Conservation (phyloP, 768 basidiomycete species). For the Mycena filopes region DNA sequence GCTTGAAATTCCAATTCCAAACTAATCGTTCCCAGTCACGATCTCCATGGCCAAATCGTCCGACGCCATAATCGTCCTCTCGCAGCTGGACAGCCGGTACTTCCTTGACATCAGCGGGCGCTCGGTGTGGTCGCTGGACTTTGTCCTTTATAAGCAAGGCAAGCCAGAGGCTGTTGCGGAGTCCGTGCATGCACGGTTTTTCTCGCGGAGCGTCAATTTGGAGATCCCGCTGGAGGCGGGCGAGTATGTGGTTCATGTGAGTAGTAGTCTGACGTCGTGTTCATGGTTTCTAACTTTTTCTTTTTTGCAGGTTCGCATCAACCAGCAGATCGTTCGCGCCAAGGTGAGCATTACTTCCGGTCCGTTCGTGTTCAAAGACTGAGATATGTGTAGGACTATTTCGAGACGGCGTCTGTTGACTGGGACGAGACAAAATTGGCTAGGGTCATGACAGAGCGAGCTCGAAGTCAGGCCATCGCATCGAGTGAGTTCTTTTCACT, state of each 20-base stretch:
- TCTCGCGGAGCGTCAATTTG: constrained; percentile 49
- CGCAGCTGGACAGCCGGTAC: constrained; percentile 57
- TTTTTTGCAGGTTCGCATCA: constrained; percentile 29
- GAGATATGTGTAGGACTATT: constrained; percentile 40
- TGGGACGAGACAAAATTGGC: constrained; percentile 46
- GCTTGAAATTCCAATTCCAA: not conserved
- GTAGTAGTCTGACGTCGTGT: not conserved
- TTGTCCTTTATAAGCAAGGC: constrained; percentile 57
- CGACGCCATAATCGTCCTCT: constrained; percentile 57
- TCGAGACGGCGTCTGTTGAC: constrained; percentile 36
- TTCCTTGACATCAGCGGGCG: constrained; percentile 52
- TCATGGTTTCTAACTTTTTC: not conserved
- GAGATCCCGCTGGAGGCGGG: constrained; percentile 53
- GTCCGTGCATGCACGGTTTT: constrained; percentile 45
- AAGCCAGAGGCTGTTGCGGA: constrained; percentile 46
- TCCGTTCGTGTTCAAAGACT: not conserved
- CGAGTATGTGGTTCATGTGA: constrained; percentile 54
- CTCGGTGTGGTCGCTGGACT: constrained; percentile 57
- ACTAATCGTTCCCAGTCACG: constrained; percentile 48
- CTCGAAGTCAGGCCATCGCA: constrained; percentile 34
- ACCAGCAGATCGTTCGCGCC: constrained; percentile 16
- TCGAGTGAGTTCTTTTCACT: constrained; percentile 31
- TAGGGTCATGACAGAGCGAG: constrained; percentile 32
- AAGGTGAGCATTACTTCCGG: constrained; percentile 7
- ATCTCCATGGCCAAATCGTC: constrained; percentile 52